Percentiles rank a stretch among this genome's conserved stretches.
Evolutionary conservation across 306 rosid genomes (phyloP).

Genomic region (Alnus rubra): DNA sequence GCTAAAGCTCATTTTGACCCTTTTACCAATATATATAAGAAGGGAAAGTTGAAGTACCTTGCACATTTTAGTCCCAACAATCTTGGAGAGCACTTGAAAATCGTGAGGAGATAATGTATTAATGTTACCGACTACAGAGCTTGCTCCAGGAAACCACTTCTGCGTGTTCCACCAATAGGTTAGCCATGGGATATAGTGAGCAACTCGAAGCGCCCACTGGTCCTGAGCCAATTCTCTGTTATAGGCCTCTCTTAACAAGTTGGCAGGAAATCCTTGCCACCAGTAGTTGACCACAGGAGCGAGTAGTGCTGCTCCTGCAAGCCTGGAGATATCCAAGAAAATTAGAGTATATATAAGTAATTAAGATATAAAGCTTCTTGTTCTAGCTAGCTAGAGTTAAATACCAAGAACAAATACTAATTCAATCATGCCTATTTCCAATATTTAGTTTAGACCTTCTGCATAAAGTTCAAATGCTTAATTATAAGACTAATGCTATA

Average conservation of each 20-base stretch:
- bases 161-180: conserved; percentile 62
- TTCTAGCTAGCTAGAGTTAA: too few relatives aligned
- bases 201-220: conserved; percentile 52
- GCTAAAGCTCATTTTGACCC: too few relatives aligned
- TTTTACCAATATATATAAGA: too few relatives aligned
- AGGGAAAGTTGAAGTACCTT: conserved; percentile 24
- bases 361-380: neutral
- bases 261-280: conserved; percentile 52
- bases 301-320: conserved; percentile 47
- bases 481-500: too few relatives aligned
- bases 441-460: too few relatives aligned
- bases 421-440: too few relatives aligned
- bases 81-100: conserved; percentile 21
- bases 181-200: conserved; percentile 54
- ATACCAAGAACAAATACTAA: too few relatives aligned
- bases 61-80: neutral
- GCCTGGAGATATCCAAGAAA: conserved; percentile 30
- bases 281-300: conserved; percentile 56
- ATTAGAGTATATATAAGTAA: too few relatives aligned
- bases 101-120: conserved; percentile 41
- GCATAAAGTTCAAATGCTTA: too few relatives aligned
- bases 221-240: conserved; percentile 34
- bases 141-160: conserved; percentile 48
- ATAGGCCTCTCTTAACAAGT: conserved; percentile 38
- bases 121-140: conserved; percentile 22